A percentile compares a stretch with the other conserved stretches of the same genome.
phyloP scores from a whole-genome alignment of 441 rosid genomes.

The Sinapis alba region DNA sequence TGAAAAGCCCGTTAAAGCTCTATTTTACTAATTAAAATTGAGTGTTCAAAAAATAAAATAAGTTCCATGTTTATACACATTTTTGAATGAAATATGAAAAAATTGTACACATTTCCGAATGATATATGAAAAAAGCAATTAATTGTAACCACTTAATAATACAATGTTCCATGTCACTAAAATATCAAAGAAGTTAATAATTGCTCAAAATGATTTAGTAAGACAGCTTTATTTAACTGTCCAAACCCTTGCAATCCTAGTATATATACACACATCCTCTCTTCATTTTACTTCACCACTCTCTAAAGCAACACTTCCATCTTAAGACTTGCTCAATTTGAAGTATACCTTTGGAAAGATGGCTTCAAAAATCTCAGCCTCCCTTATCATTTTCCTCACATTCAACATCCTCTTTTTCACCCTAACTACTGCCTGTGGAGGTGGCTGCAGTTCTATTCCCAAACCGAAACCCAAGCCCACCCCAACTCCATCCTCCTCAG shows the following conservation, averaged over 20 bases:
- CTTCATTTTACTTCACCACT: slow-evolving; percentile 22
- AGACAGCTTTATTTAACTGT: slow-evolving; percentile 15
- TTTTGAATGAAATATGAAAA: background rate
- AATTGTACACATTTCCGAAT: background rate
- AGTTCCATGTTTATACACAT: background rate
- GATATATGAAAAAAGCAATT: background rate
- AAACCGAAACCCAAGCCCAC: slow-evolving; percentile 32
- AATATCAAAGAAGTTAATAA: background rate
- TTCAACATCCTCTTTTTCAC: slow-evolving; percentile 61
- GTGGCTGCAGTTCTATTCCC: slow-evolving; percentile 48
- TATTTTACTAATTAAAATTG: background rate
- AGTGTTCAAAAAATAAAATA: too few species aligned
- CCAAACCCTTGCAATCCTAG: background rate
- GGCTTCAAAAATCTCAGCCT: slow-evolving; percentile 61
- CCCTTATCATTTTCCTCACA: slow-evolving; percentile 58
- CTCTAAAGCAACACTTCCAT: slow-evolving; percentile 11
- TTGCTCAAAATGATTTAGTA: background rate
- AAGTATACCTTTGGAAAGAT: slow-evolving; percentile 20
- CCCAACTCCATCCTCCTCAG: slow-evolving; percentile 28
- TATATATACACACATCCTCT: slow-evolving; percentile 3
- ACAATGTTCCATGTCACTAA: background rate
- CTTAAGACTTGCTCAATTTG: background rate
- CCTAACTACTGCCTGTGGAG: slow-evolving; percentile 51
- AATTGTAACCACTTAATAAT: background rate
- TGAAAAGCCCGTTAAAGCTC: background rate